A percentile compares a stretch with the other conserved stretches of the same genome.
phyloP scores from a whole-genome alignment of 805 yeast species.

The Cyberlindnera petersonii region DNA sequence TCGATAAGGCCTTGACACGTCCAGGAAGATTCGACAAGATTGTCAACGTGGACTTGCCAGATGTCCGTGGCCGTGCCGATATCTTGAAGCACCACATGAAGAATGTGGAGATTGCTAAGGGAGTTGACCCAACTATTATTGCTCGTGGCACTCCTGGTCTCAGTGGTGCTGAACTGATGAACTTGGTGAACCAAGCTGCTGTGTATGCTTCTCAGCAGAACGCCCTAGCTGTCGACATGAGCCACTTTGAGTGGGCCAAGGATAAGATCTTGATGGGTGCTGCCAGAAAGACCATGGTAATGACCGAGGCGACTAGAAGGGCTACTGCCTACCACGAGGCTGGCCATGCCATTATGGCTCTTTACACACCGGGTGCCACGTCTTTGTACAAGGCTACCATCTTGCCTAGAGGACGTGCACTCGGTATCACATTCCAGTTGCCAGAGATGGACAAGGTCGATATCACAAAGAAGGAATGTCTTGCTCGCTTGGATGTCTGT shows the following conservation, averaged over 20 bases:
- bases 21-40: conserved; percentile 98
- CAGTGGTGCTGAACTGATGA: conserved; percentile 97
- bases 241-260: conserved; percentile 97
- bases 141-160: conserved; percentile 98
- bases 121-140: conserved; percentile 82
- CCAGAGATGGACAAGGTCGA: conserved; percentile 99
- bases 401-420: conserved; percentile 92
- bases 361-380: conserved; percentile 91
- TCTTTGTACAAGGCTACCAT: conserved; percentile 96
- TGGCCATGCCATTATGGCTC: conserved; percentile 97
- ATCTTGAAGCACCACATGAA: conserved; percentile 88
- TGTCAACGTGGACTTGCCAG: conserved; percentile 93
- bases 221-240: conserved; percentile 86
- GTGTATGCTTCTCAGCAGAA: conserved; percentile 91
- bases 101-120: conserved; percentile 79
- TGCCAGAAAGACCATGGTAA: conserved; percentile 94
- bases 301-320: conserved; percentile 89
- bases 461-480: conserved; percentile 82
- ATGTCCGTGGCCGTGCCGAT: conserved; percentile 94
- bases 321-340: conserved; percentile 99
- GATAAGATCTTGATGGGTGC: conserved; percentile 98
- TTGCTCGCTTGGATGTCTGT: conserved; percentile 90
- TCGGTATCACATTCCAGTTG: conserved; percentile 94
- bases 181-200: conserved; percentile 96
- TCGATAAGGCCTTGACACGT: conserved; percentile 95